phyloP scores from a whole-genome alignment of 345 rosid genomes.

The Hevea brasiliensis region DNA sequence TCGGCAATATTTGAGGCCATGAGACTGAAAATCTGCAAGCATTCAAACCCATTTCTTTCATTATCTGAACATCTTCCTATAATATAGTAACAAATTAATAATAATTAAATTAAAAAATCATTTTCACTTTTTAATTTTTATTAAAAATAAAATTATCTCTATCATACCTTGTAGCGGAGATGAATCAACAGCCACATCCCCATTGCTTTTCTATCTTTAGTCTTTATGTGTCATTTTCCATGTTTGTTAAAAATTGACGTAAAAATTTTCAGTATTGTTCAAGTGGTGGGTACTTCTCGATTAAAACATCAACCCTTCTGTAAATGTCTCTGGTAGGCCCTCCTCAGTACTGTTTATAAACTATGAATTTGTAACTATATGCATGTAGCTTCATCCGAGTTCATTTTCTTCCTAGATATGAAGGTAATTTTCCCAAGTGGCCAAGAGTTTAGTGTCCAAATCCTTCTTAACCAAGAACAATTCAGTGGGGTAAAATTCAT shows the following conservation, averaged over 20 bases:
- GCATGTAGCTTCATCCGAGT: no score
- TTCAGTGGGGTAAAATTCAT: no score
- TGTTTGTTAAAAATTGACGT: no score
- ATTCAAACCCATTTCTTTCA: conserved; percentile 25
- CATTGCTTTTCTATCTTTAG: conserved; percentile 41
- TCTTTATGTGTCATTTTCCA: conserved; percentile 27
- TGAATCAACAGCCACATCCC: conserved; percentile 74
- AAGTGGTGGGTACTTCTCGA: background rate
- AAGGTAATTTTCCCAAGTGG: no score
- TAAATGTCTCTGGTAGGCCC: background rate
- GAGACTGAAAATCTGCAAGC: conserved; percentile 33
- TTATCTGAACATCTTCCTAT: conserved; percentile 28
- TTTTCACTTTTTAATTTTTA: background rate
- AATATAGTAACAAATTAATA: background rate
- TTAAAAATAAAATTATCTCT: background rate
- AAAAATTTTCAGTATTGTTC: no score
- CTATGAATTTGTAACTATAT: no score
- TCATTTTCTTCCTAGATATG: no score
- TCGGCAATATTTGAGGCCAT: conserved; percentile 30
- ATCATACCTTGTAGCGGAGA: conserved; percentile 70
- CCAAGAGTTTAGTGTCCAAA: no score
- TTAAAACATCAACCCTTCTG: conserved; percentile 15
- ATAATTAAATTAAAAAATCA: no score
- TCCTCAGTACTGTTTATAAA: no score
- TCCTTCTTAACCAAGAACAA: no score